Conservation (phyloP, 2,329 filamentous ascomycete genomes). For the Coniochaeta pulveracea region DNA sequence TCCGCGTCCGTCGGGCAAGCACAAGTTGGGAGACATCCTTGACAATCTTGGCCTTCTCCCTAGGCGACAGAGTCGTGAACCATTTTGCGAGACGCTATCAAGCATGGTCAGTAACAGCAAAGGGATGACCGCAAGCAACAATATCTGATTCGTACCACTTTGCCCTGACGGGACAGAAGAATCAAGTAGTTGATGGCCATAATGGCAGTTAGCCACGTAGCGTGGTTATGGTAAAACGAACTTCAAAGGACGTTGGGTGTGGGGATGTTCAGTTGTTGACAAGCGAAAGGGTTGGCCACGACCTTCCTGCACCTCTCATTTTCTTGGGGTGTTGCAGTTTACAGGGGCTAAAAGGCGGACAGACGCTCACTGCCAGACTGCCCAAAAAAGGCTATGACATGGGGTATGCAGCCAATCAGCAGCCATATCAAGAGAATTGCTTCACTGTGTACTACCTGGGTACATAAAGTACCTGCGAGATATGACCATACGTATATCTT, state of each 20-base stretch:
- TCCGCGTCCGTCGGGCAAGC: slow-evolving; percentile 86
- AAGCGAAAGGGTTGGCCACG: slow-evolving; percentile 18
- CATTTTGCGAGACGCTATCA: slow-evolving; percentile 91
- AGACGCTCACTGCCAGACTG: slow-evolving; percentile 1
- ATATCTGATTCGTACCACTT: slow-evolving; percentile 62
- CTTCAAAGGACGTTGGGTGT: slow-evolving; percentile 9
- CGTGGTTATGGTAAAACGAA: slow-evolving; percentile 4
- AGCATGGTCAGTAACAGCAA: slow-evolving; percentile 6
- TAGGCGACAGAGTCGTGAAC: slow-evolving; percentile 96
- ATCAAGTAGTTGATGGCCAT: slow-evolving; percentile 71
- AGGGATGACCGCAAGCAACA: slow-evolving; percentile 8
- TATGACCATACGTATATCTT: too few species aligned
- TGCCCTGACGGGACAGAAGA: slow-evolving; percentile 93
- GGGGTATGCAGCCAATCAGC: slow-evolving; percentile 2
- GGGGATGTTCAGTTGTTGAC: slow-evolving; percentile 8
- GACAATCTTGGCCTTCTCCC: slow-evolving; percentile 99
- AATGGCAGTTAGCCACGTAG: slow-evolving; percentile 12
- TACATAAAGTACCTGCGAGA: too few species aligned
- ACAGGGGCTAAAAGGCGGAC: too few species aligned
- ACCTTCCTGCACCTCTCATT: too few species aligned
- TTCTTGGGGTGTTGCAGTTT: background rate
- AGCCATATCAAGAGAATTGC: too few species aligned
- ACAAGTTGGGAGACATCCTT: slow-evolving; percentile 98
- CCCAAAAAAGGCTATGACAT: background rate
- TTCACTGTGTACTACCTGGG: too few species aligned